Base-by-base conservation (phyloP, 208 protist genomes). In the Leishmania turanica region DNA sequence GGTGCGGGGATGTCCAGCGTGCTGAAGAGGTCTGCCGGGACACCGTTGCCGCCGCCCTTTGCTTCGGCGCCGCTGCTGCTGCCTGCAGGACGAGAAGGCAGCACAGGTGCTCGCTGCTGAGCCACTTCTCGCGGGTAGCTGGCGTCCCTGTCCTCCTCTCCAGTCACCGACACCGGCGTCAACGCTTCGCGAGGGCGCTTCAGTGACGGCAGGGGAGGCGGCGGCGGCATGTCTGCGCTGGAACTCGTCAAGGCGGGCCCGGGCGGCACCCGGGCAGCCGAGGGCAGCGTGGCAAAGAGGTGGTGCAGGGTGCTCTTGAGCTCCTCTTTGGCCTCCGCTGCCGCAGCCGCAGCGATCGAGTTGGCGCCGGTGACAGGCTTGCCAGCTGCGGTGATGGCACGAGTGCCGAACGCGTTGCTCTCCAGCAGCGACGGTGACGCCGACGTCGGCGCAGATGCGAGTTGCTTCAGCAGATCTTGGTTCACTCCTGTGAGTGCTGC, bases 401-500 rank as follows among this genome's bases (percentile, higher is more conserved):
- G 72, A 56, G 40, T 56, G 19, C 51, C 47, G 34, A 51, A 47
- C 31, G 45, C 45, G 8, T 53, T 47, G 45, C 27, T 13, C 17
- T 62, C 72, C 72, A 42, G 51, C n/a, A 37, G 53, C 31, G 60
- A 37, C 37, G 56, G 60, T 53, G 62, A 31, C 7, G 66, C 13
- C 9, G 66, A 5, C 27, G 79, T 73, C 54, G 83, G 70, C 13
- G 37, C 79, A 4, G 83, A 70, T 24, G 79, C 79, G 51, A 88
- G 78, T 68, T 88, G 81, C 82, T 58, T 66, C 56, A 88, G 70
- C 24, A 84, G 65, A 42, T 82, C 78, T 42, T 83, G 69, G 47
- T 88, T 84, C 17, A 88, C 85, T 6, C 85, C 85, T 19, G 85
- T 84, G 4, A 85, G 37, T 24, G 81, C 77, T 1, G 82, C 72